phyloP scores from a whole-genome alignment of 129 eudicot species.

The Tanacetum coccineum region DNA sequence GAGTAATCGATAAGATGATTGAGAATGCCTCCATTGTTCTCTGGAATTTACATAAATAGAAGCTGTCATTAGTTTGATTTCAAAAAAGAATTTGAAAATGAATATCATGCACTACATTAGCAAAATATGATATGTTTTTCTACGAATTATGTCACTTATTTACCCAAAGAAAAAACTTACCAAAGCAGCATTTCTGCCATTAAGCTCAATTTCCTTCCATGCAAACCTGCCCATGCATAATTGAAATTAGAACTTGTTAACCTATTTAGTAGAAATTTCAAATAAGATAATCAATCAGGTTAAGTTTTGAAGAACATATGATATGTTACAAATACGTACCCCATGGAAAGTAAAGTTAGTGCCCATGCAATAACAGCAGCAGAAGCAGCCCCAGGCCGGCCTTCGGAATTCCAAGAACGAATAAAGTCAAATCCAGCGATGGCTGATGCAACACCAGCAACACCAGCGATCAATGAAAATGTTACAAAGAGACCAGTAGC shows the following conservation, averaged over 20 bases:
- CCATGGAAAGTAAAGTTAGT: conserved; percentile 80
- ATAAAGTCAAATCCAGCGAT: conserved; percentile 56
- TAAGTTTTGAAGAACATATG: no score
- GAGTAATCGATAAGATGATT: conserved; percentile 72
- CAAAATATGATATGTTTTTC: no score
- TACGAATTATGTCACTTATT: not conserved
- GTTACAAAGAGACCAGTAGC: conserved; percentile 86
- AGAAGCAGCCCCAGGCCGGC: conserved; percentile 60
- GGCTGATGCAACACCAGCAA: conserved; percentile 69
- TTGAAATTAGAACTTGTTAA: not conserved
- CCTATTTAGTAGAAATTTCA: no score
- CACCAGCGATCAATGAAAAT: conserved; percentile 76
- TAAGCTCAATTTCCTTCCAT: conserved; percentile 66
- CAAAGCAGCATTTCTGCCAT: conserved; percentile 57
- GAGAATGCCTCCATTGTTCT: conserved; percentile 89
- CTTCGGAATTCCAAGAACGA: conserved; percentile 53
- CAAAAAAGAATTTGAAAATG: not conserved
- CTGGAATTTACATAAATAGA: conserved; percentile 36
- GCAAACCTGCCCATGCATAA: conserved; percentile 49
- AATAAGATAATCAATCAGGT: no score
- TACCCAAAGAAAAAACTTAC: conserved; percentile 31
- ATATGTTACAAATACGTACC: conserved; percentile 54
- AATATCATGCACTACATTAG: not conserved
- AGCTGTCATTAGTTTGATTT: no score
- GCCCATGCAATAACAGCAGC: conserved; percentile 82